Percentiles rank a stretch among this genome's conserved stretches.
Conservation (phyloP, 208 protist species). For the Acanthamoeba castellanii region DNA sequence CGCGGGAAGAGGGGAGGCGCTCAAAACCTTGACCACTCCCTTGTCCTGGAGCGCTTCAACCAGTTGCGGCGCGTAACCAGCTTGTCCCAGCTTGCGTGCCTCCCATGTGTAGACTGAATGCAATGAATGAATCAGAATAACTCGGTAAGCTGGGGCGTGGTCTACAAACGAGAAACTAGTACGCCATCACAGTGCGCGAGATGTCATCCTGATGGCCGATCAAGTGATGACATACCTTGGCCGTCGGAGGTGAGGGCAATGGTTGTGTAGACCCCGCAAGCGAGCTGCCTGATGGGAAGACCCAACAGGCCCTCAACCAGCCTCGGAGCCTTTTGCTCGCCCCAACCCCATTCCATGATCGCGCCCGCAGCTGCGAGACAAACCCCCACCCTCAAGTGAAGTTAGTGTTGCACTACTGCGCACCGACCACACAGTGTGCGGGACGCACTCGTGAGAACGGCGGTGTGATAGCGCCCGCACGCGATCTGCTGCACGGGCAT, state of each 20-base stretch:
- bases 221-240: neutral
- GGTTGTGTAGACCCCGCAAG: slow-evolving; percentile 7
- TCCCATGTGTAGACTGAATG: slow-evolving; percentile 3
- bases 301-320: neutral
- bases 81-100: neutral
- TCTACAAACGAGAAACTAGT: neutral
- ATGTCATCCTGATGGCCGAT: too few species aligned
- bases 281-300: neutral
- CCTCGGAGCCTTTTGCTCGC: neutral
- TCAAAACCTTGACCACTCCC: neutral
- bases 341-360: neutral
- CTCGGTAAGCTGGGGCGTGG: neutral
- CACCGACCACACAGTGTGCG: neutral
- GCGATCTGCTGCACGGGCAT: slow-evolving; percentile 30
- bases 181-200: neutral
- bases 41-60: neutral
- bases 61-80: neutral
- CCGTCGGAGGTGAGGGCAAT: slow-evolving; percentile 17
- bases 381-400: neutral
- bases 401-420: neutral
- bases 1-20: neutral
- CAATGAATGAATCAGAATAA: neutral
- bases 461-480: neutral
- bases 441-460: neutral
- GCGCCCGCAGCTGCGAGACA: neutral